phyloP scores from a whole-genome alignment of 192 early-diverging fungal genomes.

The Backusella circina region DNA sequence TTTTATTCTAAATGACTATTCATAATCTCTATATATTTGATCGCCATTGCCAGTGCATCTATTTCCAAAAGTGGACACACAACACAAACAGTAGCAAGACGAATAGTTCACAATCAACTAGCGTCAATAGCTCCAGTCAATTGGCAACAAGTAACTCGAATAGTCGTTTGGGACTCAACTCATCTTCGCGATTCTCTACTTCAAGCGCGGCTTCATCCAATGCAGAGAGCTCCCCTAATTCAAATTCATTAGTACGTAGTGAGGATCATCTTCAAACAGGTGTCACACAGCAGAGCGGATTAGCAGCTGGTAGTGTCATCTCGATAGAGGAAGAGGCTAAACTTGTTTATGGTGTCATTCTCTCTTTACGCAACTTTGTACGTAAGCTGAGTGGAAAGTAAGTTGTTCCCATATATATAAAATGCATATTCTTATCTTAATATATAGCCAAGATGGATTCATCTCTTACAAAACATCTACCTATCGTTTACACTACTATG shows the following conservation, averaged over 20 bases:
- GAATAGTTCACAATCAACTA: constrained; percentile 3
- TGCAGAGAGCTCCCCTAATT: constrained; percentile 17
- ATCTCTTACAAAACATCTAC: constrained; percentile 73
- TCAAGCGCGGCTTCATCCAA: constrained; percentile 25
- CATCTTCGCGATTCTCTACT: constrained; percentile 39
- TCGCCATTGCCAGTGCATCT: constrained; percentile 88
- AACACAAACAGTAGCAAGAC: constrained; percentile 28
- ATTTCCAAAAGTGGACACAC: constrained; percentile 75
- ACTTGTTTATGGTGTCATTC: constrained; percentile 94
- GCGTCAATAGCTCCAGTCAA: constrained; percentile 32
- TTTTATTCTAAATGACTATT: constrained; percentile 42
- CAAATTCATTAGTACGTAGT: constrained; percentile 19
- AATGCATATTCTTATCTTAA: not conserved
- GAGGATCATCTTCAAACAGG: constrained; percentile 20
- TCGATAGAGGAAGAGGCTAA: constrained; percentile 84
- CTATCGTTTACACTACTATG: constrained; percentile 91
- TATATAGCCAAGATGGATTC: constrained; percentile 58
- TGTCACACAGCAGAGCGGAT: constrained; percentile 28
- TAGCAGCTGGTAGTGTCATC: constrained; percentile 48
- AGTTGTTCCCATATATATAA: not conserved
- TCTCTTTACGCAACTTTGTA: constrained; percentile 84
- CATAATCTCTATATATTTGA: constrained; percentile 94
- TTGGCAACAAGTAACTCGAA: constrained; percentile 15
- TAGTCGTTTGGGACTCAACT: constrained; percentile 36
- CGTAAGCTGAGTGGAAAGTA: constrained; percentile 69